These are phyloP conservation scores for Gentiana straminea DNA, from an alignment of 257 asterid species.

Conservation along the genomic window DNA sequence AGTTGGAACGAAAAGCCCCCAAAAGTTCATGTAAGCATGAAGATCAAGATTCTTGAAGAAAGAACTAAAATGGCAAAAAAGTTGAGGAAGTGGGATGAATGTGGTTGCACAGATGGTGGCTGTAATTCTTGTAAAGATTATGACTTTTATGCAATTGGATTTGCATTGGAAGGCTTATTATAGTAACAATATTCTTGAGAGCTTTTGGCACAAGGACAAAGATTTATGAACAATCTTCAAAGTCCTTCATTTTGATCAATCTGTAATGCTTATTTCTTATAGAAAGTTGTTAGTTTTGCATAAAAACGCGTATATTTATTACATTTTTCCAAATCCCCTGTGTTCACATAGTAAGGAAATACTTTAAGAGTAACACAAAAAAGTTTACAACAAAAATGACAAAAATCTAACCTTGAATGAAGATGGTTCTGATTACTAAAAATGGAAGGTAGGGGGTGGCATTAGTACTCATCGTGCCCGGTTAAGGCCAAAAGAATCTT, in stretches of 20 bases:
- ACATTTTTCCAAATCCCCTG: no score
- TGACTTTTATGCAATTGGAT: constrained; percentile 13
- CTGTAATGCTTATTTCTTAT: not conserved
- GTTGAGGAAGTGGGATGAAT: constrained; percentile 4
- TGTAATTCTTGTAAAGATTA: constrained; percentile 8
- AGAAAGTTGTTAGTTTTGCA: not conserved
- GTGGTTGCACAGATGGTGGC: constrained; percentile 12
- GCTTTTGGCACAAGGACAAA: no score
- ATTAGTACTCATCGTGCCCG: constrained; percentile 28
- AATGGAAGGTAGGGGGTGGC: not conserved
- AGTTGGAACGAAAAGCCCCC: constrained; percentile 38
- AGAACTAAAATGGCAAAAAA: not conserved
- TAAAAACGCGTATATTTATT: no score
- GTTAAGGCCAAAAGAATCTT: constrained; percentile 58
- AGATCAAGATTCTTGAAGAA: constrained; percentile 11
- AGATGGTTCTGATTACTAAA: not conserved
- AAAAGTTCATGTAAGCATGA: constrained; percentile 33
- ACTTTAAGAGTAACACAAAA: not conserved
- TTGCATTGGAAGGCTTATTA: constrained; percentile 6
- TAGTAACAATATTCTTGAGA: not conserved
- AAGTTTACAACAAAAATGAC: not conserved
- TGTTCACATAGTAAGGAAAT: no score
- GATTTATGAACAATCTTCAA: not conserved
- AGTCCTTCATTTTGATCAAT: not conserved
- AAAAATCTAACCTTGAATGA: not conserved